Evolutionary conservation across 1,284 basidiomycete genomes (phyloP).

Genomic region (Leucoagaricus sp.): DNA sequence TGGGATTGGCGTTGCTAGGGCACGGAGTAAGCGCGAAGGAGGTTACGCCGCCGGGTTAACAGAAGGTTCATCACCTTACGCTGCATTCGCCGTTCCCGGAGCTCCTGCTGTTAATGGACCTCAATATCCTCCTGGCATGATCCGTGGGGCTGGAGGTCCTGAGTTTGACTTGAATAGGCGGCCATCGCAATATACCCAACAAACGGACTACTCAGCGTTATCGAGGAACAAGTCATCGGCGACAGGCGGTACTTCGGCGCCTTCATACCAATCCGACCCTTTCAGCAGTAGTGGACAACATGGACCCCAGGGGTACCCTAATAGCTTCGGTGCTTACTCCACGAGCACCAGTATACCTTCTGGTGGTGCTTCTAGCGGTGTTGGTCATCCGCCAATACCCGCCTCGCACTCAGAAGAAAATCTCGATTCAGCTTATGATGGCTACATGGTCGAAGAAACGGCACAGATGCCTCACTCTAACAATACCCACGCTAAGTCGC

Average conservation of each 20-base stretch:
- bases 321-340: constrained; percentile 7
- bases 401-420: constrained; percentile 15
- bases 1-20: constrained; percentile 41
- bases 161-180: constrained; percentile 22
- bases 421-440: constrained; percentile 27
- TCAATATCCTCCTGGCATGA: constrained; percentile 23
- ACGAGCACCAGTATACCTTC: not conserved
- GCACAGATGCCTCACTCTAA: not conserved
- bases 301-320: constrained; percentile 8
- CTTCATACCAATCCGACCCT: constrained; percentile 14
- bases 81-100: constrained; percentile 44
- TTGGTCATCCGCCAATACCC: constrained; percentile 14
- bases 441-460: constrained; percentile 22
- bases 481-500: not conserved
- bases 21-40: constrained; percentile 40
- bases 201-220: constrained; percentile 9
- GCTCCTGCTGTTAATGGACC: not conserved
- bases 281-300: not conserved
- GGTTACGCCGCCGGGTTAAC: constrained; percentile 35
- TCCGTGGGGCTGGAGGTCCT: constrained; percentile 22
- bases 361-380: not conserved
- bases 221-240: constrained; percentile 17
- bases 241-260: not conserved
- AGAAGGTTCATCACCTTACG: constrained; percentile 47
- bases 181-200: constrained; percentile 20